Evolutionary conservation across 2,329 filamentous ascomycete genomes (phyloP).

Genomic region (Talaromyces sp.): DNA sequence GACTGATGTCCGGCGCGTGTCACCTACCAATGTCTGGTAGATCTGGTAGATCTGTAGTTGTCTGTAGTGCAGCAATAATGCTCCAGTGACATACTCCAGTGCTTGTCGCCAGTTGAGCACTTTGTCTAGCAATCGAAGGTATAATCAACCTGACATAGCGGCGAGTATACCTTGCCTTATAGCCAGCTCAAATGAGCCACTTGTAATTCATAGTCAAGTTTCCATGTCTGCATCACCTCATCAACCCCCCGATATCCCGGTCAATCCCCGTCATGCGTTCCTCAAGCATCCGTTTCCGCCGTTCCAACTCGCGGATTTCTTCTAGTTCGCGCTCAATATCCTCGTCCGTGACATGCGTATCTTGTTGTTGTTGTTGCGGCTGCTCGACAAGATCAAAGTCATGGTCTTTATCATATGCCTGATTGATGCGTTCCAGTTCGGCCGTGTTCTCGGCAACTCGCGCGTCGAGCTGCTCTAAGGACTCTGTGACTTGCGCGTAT

Average conservation of each 20-base stretch:
- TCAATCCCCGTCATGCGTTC: conserved; percentile 63
- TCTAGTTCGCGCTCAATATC: conserved; percentile 43
- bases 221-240: conserved; percentile 37
- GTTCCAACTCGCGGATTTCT: conserved; percentile 57
- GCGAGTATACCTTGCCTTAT: background rate
- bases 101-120: background rate
- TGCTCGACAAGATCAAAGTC: conserved; percentile 41
- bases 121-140: background rate
- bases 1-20: background rate
- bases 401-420: conserved; percentile 51
- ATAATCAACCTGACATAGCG: no score
- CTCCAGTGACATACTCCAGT: background rate
- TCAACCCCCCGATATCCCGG: conserved; percentile 58
- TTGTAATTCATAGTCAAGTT: background rate
- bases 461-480: conserved; percentile 72
- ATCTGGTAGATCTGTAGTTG: background rate
- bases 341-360: conserved; percentile 32
- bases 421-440: conserved; percentile 67
- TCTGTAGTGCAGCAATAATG: no score
- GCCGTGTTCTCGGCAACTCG: conserved; percentile 71
- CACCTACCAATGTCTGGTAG: no score
- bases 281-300: conserved; percentile 57
- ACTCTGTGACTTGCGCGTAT: conserved; percentile 64
- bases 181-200: background rate
- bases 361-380: conserved; percentile 12